A percentile compares a stretch with the other conserved stretches of the same genome.
These are phyloP conservation scores for Thermothielavioides terrestris DNA, from an alignment of 495 filamentous ascomycete species.

Conservation along the genomic window DNA sequence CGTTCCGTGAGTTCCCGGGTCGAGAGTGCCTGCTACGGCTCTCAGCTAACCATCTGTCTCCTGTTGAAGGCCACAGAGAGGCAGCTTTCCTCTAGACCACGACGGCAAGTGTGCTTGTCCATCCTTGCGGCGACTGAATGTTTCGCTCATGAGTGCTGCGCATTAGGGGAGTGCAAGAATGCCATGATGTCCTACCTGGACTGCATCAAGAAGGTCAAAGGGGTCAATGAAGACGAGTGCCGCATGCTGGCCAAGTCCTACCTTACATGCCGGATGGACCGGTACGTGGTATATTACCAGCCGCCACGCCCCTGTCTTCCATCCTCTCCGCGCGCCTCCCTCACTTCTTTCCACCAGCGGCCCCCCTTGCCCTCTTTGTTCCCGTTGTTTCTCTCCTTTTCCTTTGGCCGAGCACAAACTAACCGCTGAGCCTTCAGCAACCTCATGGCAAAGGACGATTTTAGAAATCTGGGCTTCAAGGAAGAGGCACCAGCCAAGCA, in stretches of 20 bases:
- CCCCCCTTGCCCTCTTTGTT: not conserved
- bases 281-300: slow-evolving; percentile 46
- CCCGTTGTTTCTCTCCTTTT: not conserved
- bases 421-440: slow-evolving; percentile 49
- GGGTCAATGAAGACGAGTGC: slow-evolving; percentile 79
- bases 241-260: slow-evolving; percentile 80
- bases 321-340: too few relatives aligned
- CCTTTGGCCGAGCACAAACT: not conserved
- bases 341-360: slow-evolving; percentile 3
- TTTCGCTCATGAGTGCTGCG: slow-evolving; percentile 8
- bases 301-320: too few relatives aligned
- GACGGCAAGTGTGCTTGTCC: slow-evolving; percentile 60
- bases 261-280: slow-evolving; percentile 86
- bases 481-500: slow-evolving; percentile 12
- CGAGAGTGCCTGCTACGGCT: not conserved
- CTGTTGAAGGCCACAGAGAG: slow-evolving; percentile 68
- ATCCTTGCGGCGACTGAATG: not conserved
- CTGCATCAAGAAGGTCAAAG: slow-evolving; percentile 72
- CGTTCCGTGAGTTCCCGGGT: slow-evolving; percentile 52
- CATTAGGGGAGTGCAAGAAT: slow-evolving; percentile 80
- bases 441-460: slow-evolving; percentile 88
- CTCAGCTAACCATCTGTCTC: slow-evolving; percentile 1
- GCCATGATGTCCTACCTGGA: slow-evolving; percentile 74
- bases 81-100: slow-evolving; percentile 93
- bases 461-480: slow-evolving; percentile 79